These are phyloP conservation scores for Metschnikowia lunata DNA, from an alignment of 805 yeast genomes.

Conservation along the genomic window DNA sequence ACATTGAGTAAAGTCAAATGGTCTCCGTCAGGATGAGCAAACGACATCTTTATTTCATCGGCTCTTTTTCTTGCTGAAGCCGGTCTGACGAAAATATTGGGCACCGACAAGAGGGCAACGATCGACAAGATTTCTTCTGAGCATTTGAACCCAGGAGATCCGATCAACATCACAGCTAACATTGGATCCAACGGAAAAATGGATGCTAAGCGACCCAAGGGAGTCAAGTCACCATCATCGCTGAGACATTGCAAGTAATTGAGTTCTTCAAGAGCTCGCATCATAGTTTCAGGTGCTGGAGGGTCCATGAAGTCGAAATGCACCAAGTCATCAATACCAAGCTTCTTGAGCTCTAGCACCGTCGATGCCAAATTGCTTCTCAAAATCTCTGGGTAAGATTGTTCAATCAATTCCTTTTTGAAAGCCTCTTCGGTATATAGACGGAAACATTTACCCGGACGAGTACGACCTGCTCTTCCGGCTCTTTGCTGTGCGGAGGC, in stretches of 20 bases:
- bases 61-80: conserved; percentile 82
- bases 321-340: conserved; percentile 92
- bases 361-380: conserved; percentile 88
- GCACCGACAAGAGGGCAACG: conserved; percentile 88
- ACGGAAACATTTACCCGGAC: conserved; percentile 97
- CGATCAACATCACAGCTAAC: conserved; percentile 88
- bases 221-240: conserved; percentile 87
- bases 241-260: conserved; percentile 86
- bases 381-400: conserved; percentile 92
- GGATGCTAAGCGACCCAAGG: conserved; percentile 85
- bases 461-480: conserved; percentile 99
- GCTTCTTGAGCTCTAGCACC: conserved; percentile 86
- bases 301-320: conserved; percentile 99
- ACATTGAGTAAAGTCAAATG: conserved; percentile 89
- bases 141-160: conserved; percentile 79
- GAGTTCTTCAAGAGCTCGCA: conserved; percentile 95
- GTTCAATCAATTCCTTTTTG: conserved; percentile 88
- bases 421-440: conserved; percentile 95
- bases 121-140: conserved; percentile 85
- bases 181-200: conserved; percentile 94
- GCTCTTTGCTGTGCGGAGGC: conserved; percentile 98
- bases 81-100: conserved; percentile 92
- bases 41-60: conserved; percentile 80
- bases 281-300: conserved; percentile 99
- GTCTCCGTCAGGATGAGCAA: conserved; percentile 94